Evolutionary conservation across 192 early-diverging fungal genomes (phyloP).

Genomic region (Funneliformis geosporum): DNA sequence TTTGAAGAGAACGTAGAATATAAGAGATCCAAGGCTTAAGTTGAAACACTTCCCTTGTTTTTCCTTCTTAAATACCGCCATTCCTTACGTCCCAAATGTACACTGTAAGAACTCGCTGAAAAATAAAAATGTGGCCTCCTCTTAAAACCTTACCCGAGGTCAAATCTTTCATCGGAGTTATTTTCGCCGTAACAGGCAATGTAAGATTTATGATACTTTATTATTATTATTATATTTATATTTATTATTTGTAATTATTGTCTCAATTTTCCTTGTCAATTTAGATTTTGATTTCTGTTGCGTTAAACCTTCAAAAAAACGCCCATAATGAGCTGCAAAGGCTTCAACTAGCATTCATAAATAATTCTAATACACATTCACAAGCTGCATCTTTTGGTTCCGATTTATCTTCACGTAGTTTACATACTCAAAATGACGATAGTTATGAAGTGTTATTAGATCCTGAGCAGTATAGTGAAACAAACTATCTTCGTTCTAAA

Average conservation of each 20-base stretch:
- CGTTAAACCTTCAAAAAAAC: constrained; percentile 73
- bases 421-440: constrained; percentile 12
- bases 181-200: constrained; percentile 65
- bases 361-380: background rate
- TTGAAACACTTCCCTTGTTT: background rate
- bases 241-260: background rate
- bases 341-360: background rate
- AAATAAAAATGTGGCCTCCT: constrained; percentile 41
- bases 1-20: background rate
- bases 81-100: background rate
- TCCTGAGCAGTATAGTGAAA: constrained; percentile 34
- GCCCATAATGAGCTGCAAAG: constrained; percentile 51
- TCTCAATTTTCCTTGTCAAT: background rate
- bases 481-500: constrained; percentile 52
- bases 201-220: constrained; percentile 39
- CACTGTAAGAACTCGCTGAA: background rate
- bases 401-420: constrained; percentile 1
- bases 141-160: constrained; percentile 48
- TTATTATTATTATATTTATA: background rate
- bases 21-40: background rate
- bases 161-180: constrained; percentile 61
- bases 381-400: constrained; percentile 14
- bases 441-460: constrained; percentile 29
- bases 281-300: constrained; percentile 67
- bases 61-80: background rate